Evolutionary conservation across 139 green algal genomes (phyloP).

Genomic region (Haematococcus lacustris): DNA sequence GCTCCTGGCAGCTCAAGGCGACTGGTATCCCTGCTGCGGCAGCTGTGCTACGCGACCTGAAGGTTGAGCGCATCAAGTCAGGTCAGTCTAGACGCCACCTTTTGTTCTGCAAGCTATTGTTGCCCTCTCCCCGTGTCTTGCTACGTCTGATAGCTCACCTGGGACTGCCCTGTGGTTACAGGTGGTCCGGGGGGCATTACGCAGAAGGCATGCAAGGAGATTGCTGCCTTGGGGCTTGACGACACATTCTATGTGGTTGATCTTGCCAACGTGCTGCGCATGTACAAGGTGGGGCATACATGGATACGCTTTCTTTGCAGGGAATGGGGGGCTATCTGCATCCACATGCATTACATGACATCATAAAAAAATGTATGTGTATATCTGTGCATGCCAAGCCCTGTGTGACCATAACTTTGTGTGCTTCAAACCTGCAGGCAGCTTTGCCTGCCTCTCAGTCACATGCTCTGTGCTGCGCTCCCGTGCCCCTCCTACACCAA

Average conservation of each 20-base stretch:
- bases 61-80: constrained; percentile 23
- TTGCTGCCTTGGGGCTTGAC: constrained; percentile 41
- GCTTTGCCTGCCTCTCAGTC: not conserved
- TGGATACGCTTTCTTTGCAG: too few relatives aligned
- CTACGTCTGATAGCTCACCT: not conserved
- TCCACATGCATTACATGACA: too few relatives aligned
- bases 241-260: constrained; percentile 91
- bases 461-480: not conserved
- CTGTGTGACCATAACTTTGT: too few relatives aligned
- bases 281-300: constrained; percentile 73
- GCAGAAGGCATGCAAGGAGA: constrained; percentile 20
- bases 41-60: constrained; percentile 24
- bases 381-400: too few relatives aligned
- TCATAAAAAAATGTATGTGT: too few relatives aligned
- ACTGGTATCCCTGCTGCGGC: constrained; percentile 29
- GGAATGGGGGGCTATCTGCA: too few relatives aligned
- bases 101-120: not conserved
- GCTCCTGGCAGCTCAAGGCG: constrained; percentile 40
- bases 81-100: not conserved
- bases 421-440: too few relatives aligned
- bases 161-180: constrained; percentile 5
- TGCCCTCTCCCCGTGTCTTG: not conserved
- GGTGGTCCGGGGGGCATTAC: constrained; percentile 17
- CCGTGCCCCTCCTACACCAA: too few relatives aligned
- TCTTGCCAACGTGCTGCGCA: constrained; percentile 66